Percentiles rank a stretch among this genome's conserved stretches.
These are phyloP conservation scores for Tuber brumale DNA, from an alignment of 495 filamentous ascomycete species.

Conservation along the genomic window DNA sequence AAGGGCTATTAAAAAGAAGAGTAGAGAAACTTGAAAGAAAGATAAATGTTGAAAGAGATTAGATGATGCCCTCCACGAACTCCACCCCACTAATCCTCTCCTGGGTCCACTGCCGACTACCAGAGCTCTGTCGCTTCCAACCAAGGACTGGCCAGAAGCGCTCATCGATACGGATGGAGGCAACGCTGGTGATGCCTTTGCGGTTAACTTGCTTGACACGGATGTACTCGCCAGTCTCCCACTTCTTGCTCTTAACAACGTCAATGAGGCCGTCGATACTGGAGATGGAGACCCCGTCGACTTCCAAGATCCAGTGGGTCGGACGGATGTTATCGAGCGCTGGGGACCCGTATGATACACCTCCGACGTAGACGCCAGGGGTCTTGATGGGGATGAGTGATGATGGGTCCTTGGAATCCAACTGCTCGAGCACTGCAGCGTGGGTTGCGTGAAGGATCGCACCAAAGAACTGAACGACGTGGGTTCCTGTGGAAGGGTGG, in stretches of 20 bases:
- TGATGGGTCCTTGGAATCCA: constrained; percentile 29
- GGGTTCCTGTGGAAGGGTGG: constrained; percentile 34
- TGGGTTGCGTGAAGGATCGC: constrained; percentile 41
- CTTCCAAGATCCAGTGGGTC: constrained; percentile 41
- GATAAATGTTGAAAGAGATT: constrained; percentile 6
- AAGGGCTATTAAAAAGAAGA: neutral
- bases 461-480: constrained; percentile 42
- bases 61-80: constrained; percentile 33
- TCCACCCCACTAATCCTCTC: constrained; percentile 36
- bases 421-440: constrained; percentile 39
- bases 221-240: constrained; percentile 40
- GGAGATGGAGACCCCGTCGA: constrained; percentile 33
- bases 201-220: constrained; percentile 39
- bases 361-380: constrained; percentile 41
- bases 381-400: constrained; percentile 34
- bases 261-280: constrained; percentile 34
- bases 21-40: neutral
- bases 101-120: constrained; percentile 30
- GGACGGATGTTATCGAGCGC: constrained; percentile 41
- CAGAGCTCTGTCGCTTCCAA: constrained; percentile 34
- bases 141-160: constrained; percentile 38
- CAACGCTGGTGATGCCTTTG: constrained; percentile 40
- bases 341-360: constrained; percentile 43
- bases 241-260: constrained; percentile 35
- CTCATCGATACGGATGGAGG: constrained; percentile 39